phyloP scores from a whole-genome alignment of 176 grass and related monocot genomes.

The Aechmea fasciata region DNA sequence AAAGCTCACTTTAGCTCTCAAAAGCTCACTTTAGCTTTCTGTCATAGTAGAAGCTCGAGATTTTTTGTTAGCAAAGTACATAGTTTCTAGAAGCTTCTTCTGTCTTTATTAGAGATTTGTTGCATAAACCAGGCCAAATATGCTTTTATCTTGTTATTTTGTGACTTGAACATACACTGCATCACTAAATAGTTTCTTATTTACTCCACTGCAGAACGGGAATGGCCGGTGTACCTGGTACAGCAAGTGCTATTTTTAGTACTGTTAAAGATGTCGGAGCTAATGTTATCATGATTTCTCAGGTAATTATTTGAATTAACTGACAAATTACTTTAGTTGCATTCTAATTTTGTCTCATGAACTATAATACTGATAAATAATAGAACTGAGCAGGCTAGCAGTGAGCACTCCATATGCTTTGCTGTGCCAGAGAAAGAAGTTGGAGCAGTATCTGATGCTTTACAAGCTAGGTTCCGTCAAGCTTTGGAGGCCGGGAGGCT shows the following conservation, averaged over 20 bases:
- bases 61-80: no score
- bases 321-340: slow-evolving; percentile 3
- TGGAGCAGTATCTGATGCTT: slow-evolving; percentile 57
- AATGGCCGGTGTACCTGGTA: slow-evolving; percentile 99
- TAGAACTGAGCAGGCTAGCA: slow-evolving; percentile 62
- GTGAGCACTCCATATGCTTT: slow-evolving; percentile 97
- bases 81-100: no score
- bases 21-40: no score
- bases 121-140: no score
- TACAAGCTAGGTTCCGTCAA: slow-evolving; percentile 64
- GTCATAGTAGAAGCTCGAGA: no score
- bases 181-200: background rate
- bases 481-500: slow-evolving; percentile 84
- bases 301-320: slow-evolving; percentile 33
- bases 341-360: slow-evolving; percentile 16
- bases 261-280: slow-evolving; percentile 88
- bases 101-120: no score
- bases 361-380: slow-evolving; percentile 26
- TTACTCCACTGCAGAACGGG: slow-evolving; percentile 67
- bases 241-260: slow-evolving; percentile 82
- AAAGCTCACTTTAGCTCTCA: no score
- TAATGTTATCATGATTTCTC: slow-evolving; percentile 99
- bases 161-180: background rate
- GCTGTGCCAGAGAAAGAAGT: slow-evolving; percentile 96
- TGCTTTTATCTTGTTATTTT: background rate